These are phyloP conservation scores for Lepidopterella palustris DNA, from an alignment of 495 filamentous ascomycete genomes.

Conservation along the genomic window DNA sequence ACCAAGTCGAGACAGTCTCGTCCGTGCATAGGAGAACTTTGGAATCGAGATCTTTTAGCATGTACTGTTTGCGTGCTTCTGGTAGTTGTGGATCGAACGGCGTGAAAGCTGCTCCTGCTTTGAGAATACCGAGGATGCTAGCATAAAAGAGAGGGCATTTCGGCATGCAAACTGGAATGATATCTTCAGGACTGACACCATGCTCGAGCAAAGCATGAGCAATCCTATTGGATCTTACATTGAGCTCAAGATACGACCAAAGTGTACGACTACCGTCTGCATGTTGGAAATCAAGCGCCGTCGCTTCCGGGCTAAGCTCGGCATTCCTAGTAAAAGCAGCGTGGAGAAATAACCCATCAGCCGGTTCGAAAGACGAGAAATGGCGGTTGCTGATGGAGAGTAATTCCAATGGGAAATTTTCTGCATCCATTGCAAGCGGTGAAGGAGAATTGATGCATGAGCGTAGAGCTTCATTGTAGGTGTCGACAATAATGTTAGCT, in stretches of 20 bases:
- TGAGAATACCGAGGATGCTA: slow-evolving; percentile 37
- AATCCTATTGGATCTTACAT: slow-evolving; percentile 35
- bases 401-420: slow-evolving; percentile 16
- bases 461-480: slow-evolving; percentile 40
- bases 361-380: neutral
- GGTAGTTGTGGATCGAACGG: slow-evolving; percentile 37
- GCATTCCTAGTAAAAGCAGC: slow-evolving; percentile 31
- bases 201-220: slow-evolving; percentile 33
- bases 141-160: slow-evolving; percentile 40
- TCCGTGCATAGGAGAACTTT: slow-evolving; percentile 24
- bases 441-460: slow-evolving; percentile 23
- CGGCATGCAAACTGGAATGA: slow-evolving; percentile 35
- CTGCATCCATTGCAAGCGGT: slow-evolving; percentile 14
- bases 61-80: slow-evolving; percentile 33
- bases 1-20: slow-evolving; percentile 15
- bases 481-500: slow-evolving; percentile 39
- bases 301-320: slow-evolving; percentile 15
- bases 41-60: slow-evolving; percentile 36
- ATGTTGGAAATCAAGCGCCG: slow-evolving; percentile 36
- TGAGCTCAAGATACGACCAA: slow-evolving; percentile 35
- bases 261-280: slow-evolving; percentile 18
- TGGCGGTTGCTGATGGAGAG: slow-evolving; percentile 16
- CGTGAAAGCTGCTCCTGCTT: slow-evolving; percentile 40
- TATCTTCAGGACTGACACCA: slow-evolving; percentile 32
- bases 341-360: slow-evolving; percentile 21